Conservation (phyloP, 371 early-diverging fungal genomes). For the Apophysomyces sp. region DNA sequence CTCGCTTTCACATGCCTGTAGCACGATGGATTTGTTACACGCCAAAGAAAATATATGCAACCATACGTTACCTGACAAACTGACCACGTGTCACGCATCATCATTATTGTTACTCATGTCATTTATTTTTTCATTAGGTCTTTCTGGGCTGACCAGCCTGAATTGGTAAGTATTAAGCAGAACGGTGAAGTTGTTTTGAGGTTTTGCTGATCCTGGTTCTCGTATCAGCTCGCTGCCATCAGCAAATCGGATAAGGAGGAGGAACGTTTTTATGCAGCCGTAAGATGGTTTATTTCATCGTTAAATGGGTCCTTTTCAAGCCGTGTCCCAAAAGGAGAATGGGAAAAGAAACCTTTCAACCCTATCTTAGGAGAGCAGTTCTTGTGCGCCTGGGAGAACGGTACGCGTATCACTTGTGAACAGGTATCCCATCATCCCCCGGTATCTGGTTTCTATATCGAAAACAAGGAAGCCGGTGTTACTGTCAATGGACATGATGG, state of each 20-base stretch:
- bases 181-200: not conserved
- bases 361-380: conserved; percentile 88
- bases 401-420: conserved; percentile 66
- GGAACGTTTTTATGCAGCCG: conserved; percentile 71
- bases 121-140: conserved; percentile 21
- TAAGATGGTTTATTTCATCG: conserved; percentile 79
- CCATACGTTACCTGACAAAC: not conserved
- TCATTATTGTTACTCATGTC: conserved; percentile 4
- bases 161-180: conserved; percentile 26
- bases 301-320: conserved; percentile 72
- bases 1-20: conserved; percentile 2
- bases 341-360: conserved; percentile 87
- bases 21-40: not conserved
- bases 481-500: conserved; percentile 75
- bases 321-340: conserved; percentile 68
- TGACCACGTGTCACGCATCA: not conserved
- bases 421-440: conserved; percentile 85
- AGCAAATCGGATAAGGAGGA: conserved; percentile 56
- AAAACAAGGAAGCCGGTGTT: conserved; percentile 70
- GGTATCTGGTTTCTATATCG: conserved; percentile 68
- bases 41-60: not conserved
- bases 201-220: not conserved
- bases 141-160: conserved; percentile 50
- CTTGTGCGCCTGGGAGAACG: conserved; percentile 68
- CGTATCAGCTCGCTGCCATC: conserved; percentile 48